Evolutionary conservation across 345 rosid species (phyloP), one percentile per base, ranked within the genome.

Genomic region (Chamaenerion angustifolium): DNA sequence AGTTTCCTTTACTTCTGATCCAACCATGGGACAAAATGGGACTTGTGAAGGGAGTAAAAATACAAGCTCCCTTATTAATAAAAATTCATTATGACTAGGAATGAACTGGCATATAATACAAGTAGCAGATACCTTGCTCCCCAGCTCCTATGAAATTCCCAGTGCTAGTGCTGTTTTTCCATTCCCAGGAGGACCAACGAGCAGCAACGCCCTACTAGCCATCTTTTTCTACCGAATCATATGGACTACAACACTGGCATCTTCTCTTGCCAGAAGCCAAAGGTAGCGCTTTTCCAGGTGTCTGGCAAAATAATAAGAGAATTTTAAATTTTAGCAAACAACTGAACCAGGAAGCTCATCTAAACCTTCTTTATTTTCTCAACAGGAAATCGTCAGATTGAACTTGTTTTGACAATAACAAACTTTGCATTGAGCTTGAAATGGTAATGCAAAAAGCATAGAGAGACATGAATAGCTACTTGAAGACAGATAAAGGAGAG

Each of bases 11-110:
- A 92, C 98, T 74, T 87, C 96, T 6, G 98, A 92, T 50, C 98
- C 96, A 42, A 92, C 95, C 98, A 92, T 92, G 48, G 96, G 98
- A 63, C 98, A 92, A 59, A 92, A 92, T 0, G 98, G 98, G 66
- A 92, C 98, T 5, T 23, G 27, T 2, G 3, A 23, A 23, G 27
- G 2, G 27, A 23, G 27, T 23, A 6, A 44, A 1, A 44, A 13
- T 43, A n/a, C 45, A 3, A 43, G 14, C 14, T 43, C 45, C 45
- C 45, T 8, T 15, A 43, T n/a, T n/a, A 44, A 13, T 13, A 23
- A 5, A 23, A 23, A 5, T 2, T 23, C 27, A 23, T 23, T 23
- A 23, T 23, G 27, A 23, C 27, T 23, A 23, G n/a, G n/a, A n/a
- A n/a, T n/a, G n/a, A n/a, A n/a, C n/a, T n/a, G n/a, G n/a, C n/a